Conservation (phyloP, 2,329 filamentous ascomycete genomes). For the Monosporascus sp. region DNA sequence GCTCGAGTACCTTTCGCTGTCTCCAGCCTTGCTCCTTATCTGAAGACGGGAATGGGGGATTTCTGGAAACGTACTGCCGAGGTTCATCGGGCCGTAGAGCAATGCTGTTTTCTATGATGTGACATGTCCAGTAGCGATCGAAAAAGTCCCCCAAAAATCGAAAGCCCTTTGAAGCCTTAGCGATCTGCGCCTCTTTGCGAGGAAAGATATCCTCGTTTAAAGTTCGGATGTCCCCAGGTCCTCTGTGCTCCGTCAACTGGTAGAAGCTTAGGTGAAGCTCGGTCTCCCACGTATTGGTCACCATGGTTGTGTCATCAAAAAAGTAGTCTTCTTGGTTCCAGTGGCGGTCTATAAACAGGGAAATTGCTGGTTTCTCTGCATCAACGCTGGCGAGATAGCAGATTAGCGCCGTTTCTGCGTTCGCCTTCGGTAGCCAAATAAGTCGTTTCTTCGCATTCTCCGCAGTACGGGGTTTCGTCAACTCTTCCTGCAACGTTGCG, state of each 20-base stretch:
- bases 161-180: constrained; percentile 17
- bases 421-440: background rate
- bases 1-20: constrained; percentile 25
- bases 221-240: background rate
- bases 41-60: background rate
- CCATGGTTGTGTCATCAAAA: constrained; percentile 18
- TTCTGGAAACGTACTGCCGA: too few relatives aligned
- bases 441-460: constrained; percentile 1
- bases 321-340: constrained; percentile 10
- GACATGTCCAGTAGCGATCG: constrained; percentile 28
- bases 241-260: constrained; percentile 2
- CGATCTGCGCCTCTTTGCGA: constrained; percentile 3
- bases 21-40: constrained; percentile 14
- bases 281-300: constrained; percentile 23
- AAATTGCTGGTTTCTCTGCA: constrained; percentile 5
- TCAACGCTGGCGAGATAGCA: background rate
- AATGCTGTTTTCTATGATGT: constrained; percentile 15
- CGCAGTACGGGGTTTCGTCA: background rate
- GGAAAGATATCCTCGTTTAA: background rate
- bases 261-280: constrained; percentile 26
- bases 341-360: constrained; percentile 18
- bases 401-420: background rate
- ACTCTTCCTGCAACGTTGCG: background rate
- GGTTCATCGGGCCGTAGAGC: too few relatives aligned
- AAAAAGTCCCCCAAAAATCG: constrained; percentile 27